Evolutionary conservation across 768 basidiomycete species (phyloP).

Genomic region (Amanita muscaria): DNA sequence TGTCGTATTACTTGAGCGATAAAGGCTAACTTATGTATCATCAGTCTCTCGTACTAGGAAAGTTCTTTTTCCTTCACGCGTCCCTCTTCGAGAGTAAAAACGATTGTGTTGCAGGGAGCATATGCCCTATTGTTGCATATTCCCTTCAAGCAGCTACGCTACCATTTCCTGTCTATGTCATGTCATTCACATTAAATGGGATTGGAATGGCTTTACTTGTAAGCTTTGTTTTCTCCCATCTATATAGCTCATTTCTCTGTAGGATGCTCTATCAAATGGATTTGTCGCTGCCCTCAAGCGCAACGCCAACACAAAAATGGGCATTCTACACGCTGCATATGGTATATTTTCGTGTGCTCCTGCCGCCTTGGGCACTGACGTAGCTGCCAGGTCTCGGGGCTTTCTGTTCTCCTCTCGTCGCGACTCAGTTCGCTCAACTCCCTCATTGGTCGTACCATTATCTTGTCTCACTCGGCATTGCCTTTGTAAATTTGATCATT

Average conservation of each 20-base stretch:
- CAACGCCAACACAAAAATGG: constrained; percentile 59
- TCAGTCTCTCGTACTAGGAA: constrained; percentile 18
- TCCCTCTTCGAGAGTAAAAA: not conserved
- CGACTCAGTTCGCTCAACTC: constrained; percentile 71
- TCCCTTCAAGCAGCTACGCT: constrained; percentile 44
- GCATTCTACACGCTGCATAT: constrained; percentile 57
- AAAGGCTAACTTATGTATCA: not conserved
- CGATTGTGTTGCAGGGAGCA: constrained; percentile 31
- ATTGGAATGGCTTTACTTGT: constrained; percentile 39
- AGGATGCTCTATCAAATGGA: constrained; percentile 66
- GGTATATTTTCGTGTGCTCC: constrained; percentile 23
- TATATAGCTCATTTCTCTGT: constrained; percentile 15
- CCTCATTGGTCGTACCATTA: constrained; percentile 73
- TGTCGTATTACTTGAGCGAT: too few relatives aligned
- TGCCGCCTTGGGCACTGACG: not conserved
- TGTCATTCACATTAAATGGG: constrained; percentile 37
- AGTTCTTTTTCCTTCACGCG: not conserved
- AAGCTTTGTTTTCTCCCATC: not conserved
- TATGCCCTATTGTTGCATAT: constrained; percentile 46
- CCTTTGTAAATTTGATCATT: constrained; percentile 43
- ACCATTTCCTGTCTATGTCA: constrained; percentile 56
- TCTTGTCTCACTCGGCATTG: constrained; percentile 60
- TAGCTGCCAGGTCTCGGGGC: constrained; percentile 52
- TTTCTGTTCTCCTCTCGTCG: constrained; percentile 59
- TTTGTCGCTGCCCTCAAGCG: constrained; percentile 53